Percentiles rank a stretch among this genome's conserved stretches.
Conservation (phyloP, 306 rosid species). For the Erythrophleum fordii region DNA sequence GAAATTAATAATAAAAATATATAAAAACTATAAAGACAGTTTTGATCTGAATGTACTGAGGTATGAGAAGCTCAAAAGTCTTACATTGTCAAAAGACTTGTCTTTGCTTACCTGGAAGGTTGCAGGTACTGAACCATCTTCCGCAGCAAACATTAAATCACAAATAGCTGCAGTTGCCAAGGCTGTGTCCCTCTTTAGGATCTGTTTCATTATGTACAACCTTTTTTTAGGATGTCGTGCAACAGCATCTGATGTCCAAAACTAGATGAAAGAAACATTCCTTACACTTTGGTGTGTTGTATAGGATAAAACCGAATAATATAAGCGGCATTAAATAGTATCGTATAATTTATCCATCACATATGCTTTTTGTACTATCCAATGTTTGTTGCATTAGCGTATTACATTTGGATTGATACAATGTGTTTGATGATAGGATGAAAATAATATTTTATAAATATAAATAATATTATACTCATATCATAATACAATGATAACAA, state of each 20-base stretch:
- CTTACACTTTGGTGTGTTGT: not conserved
- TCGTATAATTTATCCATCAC: not conserved
- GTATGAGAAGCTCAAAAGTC: not conserved
- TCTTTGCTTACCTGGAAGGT: constrained; percentile 81
- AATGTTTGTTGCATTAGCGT: too few species aligned
- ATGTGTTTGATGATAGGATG: too few species aligned
- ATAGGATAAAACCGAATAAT: not conserved
- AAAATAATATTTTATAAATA: too few species aligned
- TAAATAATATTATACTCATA: too few species aligned
- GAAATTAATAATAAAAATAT: not conserved
- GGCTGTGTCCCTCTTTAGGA: constrained; percentile 84
- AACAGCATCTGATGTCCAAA: constrained; percentile 17
- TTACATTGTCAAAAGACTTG: constrained; percentile 1
- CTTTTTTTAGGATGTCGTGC: constrained; percentile 1
- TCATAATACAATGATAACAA: too few species aligned
- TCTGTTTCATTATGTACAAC: constrained; percentile 52
- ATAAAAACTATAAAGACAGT: not conserved
- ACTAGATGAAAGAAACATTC: constrained; percentile 23
- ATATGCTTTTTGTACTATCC: too few species aligned
- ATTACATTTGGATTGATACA: too few species aligned
- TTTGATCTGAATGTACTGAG: not conserved
- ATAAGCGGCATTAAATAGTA: not conserved
- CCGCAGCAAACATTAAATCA: constrained; percentile 89
- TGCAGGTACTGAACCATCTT: constrained; percentile 94
- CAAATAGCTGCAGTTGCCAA: constrained; percentile 94